Base-by-base conservation (phyloP, 1,139 yeast genomes). In the Yamadazyma sp. region DNA sequence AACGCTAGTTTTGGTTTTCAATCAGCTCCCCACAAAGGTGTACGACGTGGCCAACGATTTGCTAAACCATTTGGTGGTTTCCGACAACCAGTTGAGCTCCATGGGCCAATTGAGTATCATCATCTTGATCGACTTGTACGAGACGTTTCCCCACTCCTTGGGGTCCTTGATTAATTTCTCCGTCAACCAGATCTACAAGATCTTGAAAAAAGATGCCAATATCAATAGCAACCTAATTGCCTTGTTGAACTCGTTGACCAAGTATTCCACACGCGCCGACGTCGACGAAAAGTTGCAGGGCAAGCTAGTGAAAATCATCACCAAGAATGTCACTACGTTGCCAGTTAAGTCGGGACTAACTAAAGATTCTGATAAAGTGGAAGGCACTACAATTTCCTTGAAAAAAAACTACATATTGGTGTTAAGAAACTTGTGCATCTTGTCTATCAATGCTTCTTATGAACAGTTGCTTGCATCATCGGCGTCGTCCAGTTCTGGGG, bases 221-320 rank as follows among this genome's bases (percentile, higher is more conserved):
- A 46, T 56, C n/a, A 59, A 52, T 42, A 48, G 57, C 36, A 54
- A 58, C 24, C 51, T 70, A 47, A 53, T 67, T 4, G 67, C 54
- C 43, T 54, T 71, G 31, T 54, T 70, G 29, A 57, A 61, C 37
- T 51, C 62, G 3, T 53, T 70, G 16, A 55, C 69, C 10, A 65
- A 64, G 37, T 63, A 64, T 42, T 67, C 76, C 15, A 57, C 69
- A 14, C 64, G 61, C 41, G 45, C 58, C 10, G 76, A 70, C 43
- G 51, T 70, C 10, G 75, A 71, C 46, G 75, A 69, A 8, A 71
- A 70, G 43, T 48, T 63, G 11, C 70, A 61, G 40, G 57, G 61
- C 2, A 71, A 70, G 41, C 52, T 70, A 40, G 41, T 62, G 42
- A 70, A 70, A 39, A 44, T 70, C 11, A 50, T 57, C 6, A 51